A percentile compares a stretch with the other conserved stretches of the same genome.
Conservation (phyloP, 2,329 filamentous ascomycete species). For the Triangularia setosa region DNA sequence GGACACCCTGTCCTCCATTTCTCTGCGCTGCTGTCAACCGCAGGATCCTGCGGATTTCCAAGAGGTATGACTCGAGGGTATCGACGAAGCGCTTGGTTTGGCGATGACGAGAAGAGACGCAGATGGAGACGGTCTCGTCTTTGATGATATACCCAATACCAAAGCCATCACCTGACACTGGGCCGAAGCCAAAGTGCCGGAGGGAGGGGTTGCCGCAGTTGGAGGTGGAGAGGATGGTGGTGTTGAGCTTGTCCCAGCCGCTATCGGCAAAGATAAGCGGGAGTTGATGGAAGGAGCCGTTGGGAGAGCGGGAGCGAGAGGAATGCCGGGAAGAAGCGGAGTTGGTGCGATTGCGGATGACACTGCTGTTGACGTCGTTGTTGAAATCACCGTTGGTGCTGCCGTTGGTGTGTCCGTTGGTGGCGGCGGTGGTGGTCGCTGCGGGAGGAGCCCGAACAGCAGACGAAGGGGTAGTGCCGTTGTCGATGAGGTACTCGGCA, state of each 20-base stretch:
- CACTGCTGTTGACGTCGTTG: background rate
- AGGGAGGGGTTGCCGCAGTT: slow-evolving; percentile 97
- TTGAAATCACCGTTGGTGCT: background rate
- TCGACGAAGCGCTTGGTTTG: slow-evolving; percentile 90
- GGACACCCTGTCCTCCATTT: slow-evolving; percentile 33
- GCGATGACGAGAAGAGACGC: slow-evolving; percentile 86
- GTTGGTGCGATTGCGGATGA: slow-evolving; percentile 46
- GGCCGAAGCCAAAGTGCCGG: slow-evolving; percentile 93
- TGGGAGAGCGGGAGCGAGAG: background rate
- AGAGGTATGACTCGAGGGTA: slow-evolving; percentile 81
- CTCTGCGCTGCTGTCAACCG: slow-evolving; percentile 53
- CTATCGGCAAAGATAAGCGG: slow-evolving; percentile 81
- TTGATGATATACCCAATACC: slow-evolving; percentile 99
- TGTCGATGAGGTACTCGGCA: slow-evolving; percentile 31
- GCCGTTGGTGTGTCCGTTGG: background rate
- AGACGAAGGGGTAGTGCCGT: slow-evolving; percentile 26
- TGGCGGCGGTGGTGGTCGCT: background rate
- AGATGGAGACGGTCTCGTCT: slow-evolving; percentile 84
- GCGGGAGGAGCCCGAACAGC: background rate
- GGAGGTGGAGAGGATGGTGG: slow-evolving; percentile 90
- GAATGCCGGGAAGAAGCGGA: slow-evolving; percentile 47
- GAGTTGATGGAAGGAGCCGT: slow-evolving; percentile 43
- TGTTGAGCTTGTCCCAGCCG: slow-evolving; percentile 95
- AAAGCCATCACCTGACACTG: slow-evolving; percentile 89
- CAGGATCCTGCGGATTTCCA: slow-evolving; percentile 84